phyloP scores from a whole-genome alignment of 441 rosid species.

The Isatis lusitanica region DNA sequence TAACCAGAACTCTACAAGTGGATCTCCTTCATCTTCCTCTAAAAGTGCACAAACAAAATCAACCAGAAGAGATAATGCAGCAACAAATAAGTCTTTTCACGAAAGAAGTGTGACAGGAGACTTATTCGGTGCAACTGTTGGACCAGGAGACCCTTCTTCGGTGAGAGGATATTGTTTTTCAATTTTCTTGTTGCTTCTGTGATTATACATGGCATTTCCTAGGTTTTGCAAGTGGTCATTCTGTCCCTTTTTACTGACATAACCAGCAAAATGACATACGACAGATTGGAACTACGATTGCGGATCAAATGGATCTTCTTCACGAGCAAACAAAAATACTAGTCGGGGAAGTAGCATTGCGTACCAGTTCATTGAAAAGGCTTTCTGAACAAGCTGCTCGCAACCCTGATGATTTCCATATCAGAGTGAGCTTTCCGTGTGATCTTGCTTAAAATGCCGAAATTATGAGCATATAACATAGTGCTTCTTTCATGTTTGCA shows the following conservation, averaged over 20 bases:
- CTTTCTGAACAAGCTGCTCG: slow-evolving; percentile 66
- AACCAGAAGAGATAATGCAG: slow-evolving; percentile 50
- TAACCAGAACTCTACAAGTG: slow-evolving; percentile 62
- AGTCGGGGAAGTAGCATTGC: slow-evolving; percentile 91
- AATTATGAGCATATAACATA: slow-evolving; percentile 16
- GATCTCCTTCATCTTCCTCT: slow-evolving; percentile 69
- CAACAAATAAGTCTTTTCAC: slow-evolving; percentile 52
- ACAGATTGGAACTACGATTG: slow-evolving; percentile 67
- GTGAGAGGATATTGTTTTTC: slow-evolving; percentile 45
- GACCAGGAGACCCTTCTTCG: slow-evolving; percentile 54
- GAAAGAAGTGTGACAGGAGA: slow-evolving; percentile 78
- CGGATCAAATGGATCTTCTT: slow-evolving; percentile 96
- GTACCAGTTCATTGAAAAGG: slow-evolving; percentile 77
- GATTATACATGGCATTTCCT: slow-evolving; percentile 6
- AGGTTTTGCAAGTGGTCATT: slow-evolving; percentile 20
- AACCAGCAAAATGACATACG: slow-evolving; percentile 34
- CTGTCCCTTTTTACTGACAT: slow-evolving; percentile 32
- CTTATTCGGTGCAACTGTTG: slow-evolving; percentile 63
- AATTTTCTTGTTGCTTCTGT: background rate
- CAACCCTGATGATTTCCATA: slow-evolving; percentile 63
- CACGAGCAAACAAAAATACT: slow-evolving; percentile 88
- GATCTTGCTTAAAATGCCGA: slow-evolving; percentile 20
- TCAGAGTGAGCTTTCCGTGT: slow-evolving; percentile 49
- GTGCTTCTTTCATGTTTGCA: slow-evolving; percentile 28
- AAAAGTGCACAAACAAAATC: slow-evolving; percentile 73